Base-by-base conservation (phyloP, 306 rosid species). In the barrel medic (Medicago truncatula) region DNA sequence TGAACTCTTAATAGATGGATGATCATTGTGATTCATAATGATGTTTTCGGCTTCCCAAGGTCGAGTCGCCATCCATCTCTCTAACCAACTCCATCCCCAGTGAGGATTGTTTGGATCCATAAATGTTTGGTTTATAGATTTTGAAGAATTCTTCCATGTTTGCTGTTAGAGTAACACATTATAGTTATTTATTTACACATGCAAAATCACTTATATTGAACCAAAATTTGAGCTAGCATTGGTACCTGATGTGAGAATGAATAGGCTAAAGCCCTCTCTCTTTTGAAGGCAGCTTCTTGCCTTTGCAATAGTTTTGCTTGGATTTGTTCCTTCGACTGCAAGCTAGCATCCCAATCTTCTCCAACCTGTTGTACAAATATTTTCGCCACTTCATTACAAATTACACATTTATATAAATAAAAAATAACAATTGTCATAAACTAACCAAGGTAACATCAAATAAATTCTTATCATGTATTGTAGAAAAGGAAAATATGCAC, bases 61-160 rank as follows among this genome's bases (percentile, higher is more conserved):
- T 70, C 92, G 83, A 5, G 87, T 78, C 11, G 93, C 91, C 96
- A 88, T 82, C 94, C 94, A 93, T 73, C 97, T 68, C 76, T 93
- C 98, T 18, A 91, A 65, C 98, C 97, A 91, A 70, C 92, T 89
- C 98, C 98, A 93, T 16, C 98, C 98, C 98, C 97, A 91, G 6
- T 79, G 96, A 46, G 91, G 96, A 71, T 91, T 88, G 83, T 77
- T 88, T 54, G 93, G 90, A 61, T 91, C 94, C 90, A 87, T 87
- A 79, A 87, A 86, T 34, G 96, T 89, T 8, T 90, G 82, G 31
- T 87, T 84, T 31, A 52, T 83, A 31, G 89, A 77, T 74, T 86
- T 91, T 13, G 93, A 85, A 17, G 90, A 50, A 71, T 76, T 90
- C 88, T 82, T 89, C 91, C 90, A 78, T 16, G 79, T 86, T 83